Base-by-base conservation (phyloP, 129 eudicot species). In the Chrysanthemum makinoi region DNA sequence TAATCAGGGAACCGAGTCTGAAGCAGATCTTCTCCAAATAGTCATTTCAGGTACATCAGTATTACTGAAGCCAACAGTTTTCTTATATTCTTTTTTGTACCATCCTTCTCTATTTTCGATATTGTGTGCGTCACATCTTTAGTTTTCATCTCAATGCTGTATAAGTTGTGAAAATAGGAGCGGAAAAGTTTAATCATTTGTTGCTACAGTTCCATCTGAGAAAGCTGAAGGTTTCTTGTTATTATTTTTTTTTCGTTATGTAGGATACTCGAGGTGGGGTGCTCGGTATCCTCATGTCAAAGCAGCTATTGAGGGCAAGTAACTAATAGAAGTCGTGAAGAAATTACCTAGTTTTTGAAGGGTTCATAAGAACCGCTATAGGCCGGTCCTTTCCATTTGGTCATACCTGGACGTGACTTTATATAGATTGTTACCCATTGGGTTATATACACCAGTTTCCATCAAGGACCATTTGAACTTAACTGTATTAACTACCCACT, bases 201-300 rank as follows among this genome's bases (percentile, higher is more conserved):
- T 33, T 33, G 39, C 39, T 33, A 33, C 39, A 33, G 26, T 13
- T 26, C 28, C 39, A 13, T n/a, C 46, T 26, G 30, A 50, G 55
- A 13, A 50, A 50, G 55, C 55, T 50, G 5, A 50, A 2, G 15
- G 22, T 63, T 39, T 63, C 13, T 33, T 16, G 0, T 8, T n/a
- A 8, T 15, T 30, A 6, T 4, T n/a, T 12, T 26, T 47, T 47
- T 19, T 68, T 73, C n/a, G 35, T 51, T 70, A 43, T 75, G 77
- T 77, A 86, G 97, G 92, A 55, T 93, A 86, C 72, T 85, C 85
- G 1, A 85, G 91, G 44, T 93, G 98, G 98, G 85, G 78, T 18
- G 83, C 81, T 72, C 78, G 87, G 68, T 89, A 81, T 80, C 98
- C 96, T 39, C 62, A 3, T 35, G 39, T 93, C 30, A 87, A 80